Conservation (phyloP, 306 rosid genomes). For the apple (Malus domestica) region DNA sequence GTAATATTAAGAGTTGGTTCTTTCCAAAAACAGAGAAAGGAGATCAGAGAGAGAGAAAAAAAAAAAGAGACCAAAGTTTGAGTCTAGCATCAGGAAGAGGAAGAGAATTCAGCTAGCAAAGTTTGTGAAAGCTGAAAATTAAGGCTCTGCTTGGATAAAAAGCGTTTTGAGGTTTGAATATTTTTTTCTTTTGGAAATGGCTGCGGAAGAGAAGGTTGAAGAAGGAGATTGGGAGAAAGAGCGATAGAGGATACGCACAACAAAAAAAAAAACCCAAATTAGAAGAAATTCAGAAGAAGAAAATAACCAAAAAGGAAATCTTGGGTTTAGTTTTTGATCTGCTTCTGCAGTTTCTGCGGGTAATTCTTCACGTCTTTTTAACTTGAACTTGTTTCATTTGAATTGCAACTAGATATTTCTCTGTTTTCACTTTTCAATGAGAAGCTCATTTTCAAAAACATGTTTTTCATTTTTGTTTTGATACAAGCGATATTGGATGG, state of each 20-base stretch:
- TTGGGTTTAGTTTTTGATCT: slow-evolving; percentile 32
- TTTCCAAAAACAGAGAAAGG: slow-evolving; percentile 18
- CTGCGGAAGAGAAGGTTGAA: slow-evolving; percentile 47
- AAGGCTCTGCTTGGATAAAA: slow-evolving; percentile 3
- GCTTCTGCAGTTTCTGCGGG: slow-evolving; percentile 76
- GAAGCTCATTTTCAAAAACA: background rate
- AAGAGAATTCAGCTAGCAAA: background rate
- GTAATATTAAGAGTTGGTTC: slow-evolving; percentile 23
- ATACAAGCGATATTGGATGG: background rate
- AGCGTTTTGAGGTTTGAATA: background rate
- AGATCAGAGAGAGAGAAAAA: background rate
- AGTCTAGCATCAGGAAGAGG: background rate
- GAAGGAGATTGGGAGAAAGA: slow-evolving; percentile 95
- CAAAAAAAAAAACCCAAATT: background rate
- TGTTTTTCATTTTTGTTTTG: background rate
- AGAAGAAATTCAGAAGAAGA: slow-evolving; percentile 36
- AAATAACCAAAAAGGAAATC: background rate
- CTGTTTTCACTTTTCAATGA: background rate
- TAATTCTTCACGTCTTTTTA: slow-evolving; percentile 13
- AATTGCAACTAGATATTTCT: background rate
- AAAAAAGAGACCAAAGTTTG: background rate
- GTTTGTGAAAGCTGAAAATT: slow-evolving; percentile 13
- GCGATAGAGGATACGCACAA: slow-evolving; percentile 26
- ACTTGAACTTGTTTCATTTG: background rate
- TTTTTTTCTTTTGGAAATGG: slow-evolving; percentile 39